phyloP scores from a whole-genome alignment of 1,139 yeast species.

The Diutina catenulata region DNA sequence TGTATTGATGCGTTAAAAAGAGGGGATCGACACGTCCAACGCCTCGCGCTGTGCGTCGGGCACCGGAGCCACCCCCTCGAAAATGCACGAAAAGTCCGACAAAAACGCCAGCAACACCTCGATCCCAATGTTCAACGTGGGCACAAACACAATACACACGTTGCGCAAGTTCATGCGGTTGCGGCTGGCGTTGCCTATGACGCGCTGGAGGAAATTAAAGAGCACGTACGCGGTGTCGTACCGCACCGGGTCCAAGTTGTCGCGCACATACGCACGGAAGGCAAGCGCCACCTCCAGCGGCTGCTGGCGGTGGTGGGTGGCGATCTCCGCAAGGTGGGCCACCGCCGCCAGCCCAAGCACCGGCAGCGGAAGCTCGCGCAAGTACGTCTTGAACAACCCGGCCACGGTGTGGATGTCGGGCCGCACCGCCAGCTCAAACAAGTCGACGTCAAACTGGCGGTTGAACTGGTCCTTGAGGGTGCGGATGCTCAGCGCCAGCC shows the following conservation, averaged over 20 bases:
- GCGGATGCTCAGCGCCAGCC: slow-evolving; percentile 72
- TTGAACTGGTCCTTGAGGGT: slow-evolving; percentile 62
- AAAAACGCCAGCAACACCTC: slow-evolving; percentile 53
- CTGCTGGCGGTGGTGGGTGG: slow-evolving; percentile 13
- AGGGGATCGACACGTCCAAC: slow-evolving; percentile 32
- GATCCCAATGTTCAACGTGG: slow-evolving; percentile 64
- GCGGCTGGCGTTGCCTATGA: slow-evolving; percentile 46
- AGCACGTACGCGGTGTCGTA: slow-evolving; percentile 52
- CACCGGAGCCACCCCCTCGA: slow-evolving; percentile 39
- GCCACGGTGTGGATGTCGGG: slow-evolving; percentile 71
- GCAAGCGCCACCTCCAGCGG: slow-evolving; percentile 17
- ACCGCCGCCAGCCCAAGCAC: slow-evolving; percentile 45
- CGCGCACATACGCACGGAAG: slow-evolving; percentile 20
- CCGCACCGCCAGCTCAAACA: slow-evolving; percentile 19
- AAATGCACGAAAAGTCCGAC: slow-evolving; percentile 53
- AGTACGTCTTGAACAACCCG: slow-evolving; percentile 62
- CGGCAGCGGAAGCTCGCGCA: slow-evolving; percentile 58
- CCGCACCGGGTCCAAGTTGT: slow-evolving; percentile 29
- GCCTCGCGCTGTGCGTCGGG: slow-evolving; percentile 26
- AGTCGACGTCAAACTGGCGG: slow-evolving; percentile 54
- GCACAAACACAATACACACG: slow-evolving; percentile 76
- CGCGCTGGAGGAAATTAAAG: slow-evolving; percentile 54
- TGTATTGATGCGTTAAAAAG: too few species aligned
- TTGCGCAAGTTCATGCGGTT: slow-evolving; percentile 81
- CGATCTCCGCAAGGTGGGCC: slow-evolving; percentile 20